Base-by-base conservation (phyloP, 768 basidiomycete genomes). In the Leccinum boreale region DNA sequence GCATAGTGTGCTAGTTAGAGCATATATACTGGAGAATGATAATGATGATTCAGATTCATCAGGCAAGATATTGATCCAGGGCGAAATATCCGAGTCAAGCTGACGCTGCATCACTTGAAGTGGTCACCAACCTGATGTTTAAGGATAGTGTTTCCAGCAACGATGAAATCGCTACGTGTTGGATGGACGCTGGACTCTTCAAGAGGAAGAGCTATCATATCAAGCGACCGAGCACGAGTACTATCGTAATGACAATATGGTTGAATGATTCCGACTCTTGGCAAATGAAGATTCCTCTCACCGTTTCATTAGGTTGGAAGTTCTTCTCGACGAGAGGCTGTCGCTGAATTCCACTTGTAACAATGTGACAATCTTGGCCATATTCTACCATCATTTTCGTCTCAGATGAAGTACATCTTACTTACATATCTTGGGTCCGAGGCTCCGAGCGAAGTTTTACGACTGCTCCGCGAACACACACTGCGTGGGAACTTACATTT, bases 341-440 rank as follows among this genome's bases (percentile, higher is more conserved):
- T 7, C 6, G 35, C 35, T 36, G 35, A 8, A 17, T 36, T 36
- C 35, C 35, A 36, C 15, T 36, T n/a, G n/a, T n/a, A n/a, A 26
- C 7, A 26, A 7, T 26, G 26, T 26, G 26, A 35, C 14, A 35
- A 14, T 5, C 12, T 33, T 33, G 12, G 14, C 12, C 31, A 14
- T 6, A 35, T 35, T 14, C 33, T 35, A 14, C 15, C 33, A 6
- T 6, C 5, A 21, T 42, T 17, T 15, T 24, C 44, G 21, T 67
- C 5, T 67, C 64, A 31, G 61, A 68, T 15, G 66, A 67, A 26
- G 26, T 26, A 26, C 26, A 8, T 26, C 26, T 26, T 26, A 26
- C 26, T 8, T 26, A 8, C 26, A 26, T 26, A 26, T 26, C 26
- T 26, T 26, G 26, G 26, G 26, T 26, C 26, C 26, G 26, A 26